These are phyloP conservation scores for Paxillus involutus DNA, from an alignment of 768 basidiomycete genomes.

Conservation along the genomic window DNA sequence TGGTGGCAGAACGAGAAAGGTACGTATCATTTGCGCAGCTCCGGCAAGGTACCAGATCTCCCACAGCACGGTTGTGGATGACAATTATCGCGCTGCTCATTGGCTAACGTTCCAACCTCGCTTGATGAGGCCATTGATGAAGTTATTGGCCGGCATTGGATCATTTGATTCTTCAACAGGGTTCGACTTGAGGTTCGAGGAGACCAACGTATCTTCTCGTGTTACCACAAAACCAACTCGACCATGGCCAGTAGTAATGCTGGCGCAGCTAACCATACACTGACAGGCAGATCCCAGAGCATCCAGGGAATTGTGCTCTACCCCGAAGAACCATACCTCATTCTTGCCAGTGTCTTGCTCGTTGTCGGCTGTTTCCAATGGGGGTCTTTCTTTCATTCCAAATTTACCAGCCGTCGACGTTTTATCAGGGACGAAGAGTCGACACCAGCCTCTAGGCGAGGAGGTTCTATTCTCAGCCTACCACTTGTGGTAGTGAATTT, in stretches of 20 bases:
- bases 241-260: conserved; percentile 1
- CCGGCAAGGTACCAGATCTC: too few species aligned
- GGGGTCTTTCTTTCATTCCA: conserved; percentile 11
- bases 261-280: background rate
- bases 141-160: conserved; percentile 6
- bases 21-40: too few species aligned
- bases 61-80: background rate
- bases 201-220: too few species aligned
- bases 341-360: conserved; percentile 10
- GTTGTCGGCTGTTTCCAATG: conserved; percentile 20
- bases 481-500: conserved; percentile 32
- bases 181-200: too few species aligned
- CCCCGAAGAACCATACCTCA: conserved; percentile 14
- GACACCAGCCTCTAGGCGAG: background rate
- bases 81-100: conserved; percentile 39
- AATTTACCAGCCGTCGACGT: conserved; percentile 10
- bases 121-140: too few species aligned
- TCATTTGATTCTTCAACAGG: too few species aligned
- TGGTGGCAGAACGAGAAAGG: too few species aligned
- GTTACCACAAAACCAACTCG: background rate
- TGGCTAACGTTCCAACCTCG: conserved; percentile 15
- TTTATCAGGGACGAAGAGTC: conserved; percentile 6
- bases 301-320: conserved; percentile 16
- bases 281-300: background rate
- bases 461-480: conserved; percentile 19